These are phyloP conservation scores for Lachancea mirantina DNA, from an alignment of 805 yeast genomes.

Conservation along the genomic window DNA sequence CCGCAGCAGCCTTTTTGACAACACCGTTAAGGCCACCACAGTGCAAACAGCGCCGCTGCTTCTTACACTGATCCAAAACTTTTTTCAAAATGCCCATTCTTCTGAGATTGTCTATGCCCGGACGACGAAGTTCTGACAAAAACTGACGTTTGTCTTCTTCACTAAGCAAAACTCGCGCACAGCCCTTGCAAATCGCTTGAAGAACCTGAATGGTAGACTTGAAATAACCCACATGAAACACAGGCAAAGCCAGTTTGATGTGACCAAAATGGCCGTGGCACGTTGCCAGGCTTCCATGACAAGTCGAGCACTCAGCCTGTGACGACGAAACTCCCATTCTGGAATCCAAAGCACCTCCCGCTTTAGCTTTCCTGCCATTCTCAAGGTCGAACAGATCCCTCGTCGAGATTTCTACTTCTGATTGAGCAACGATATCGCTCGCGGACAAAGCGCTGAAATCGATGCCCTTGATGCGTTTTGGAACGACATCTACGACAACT, in stretches of 20 bases:
- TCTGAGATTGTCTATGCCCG: conserved; percentile 82
- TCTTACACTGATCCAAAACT: conserved; percentile 86
- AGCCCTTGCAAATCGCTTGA: conserved; percentile 85
- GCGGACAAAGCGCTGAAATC: conserved; percentile 93
- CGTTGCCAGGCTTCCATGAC: conserved; percentile 84
- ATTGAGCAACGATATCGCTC: conserved; percentile 83
- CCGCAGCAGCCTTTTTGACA: conserved; percentile 90
- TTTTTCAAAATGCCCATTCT: conserved; percentile 83
- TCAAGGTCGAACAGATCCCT: conserved; percentile 89
- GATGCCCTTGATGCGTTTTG: conserved; percentile 82
- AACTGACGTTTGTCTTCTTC: conserved; percentile 65
- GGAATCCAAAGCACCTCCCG: conserved; percentile 83
- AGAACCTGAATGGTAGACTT: conserved; percentile 81
- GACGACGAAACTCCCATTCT: conserved; percentile 92
- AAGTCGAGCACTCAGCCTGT: conserved; percentile 78
- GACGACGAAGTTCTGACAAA: conserved; percentile 72
- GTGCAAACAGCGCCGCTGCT: conserved; percentile 81
- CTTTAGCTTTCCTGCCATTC: conserved; percentile 76
- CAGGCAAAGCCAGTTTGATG: conserved; percentile 86
- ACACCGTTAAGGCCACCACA: conserved; percentile 94
- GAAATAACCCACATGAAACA: conserved; percentile 95
- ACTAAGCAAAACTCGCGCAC: conserved; percentile 71
- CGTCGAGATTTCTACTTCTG: conserved; percentile 88
- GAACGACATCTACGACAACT: conserved; percentile 62
- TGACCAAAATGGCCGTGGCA: conserved; percentile 99